Conservation (phyloP, 2,329 filamentous ascomycete genomes). For the Zelopaecilomyces penicillatus region DNA sequence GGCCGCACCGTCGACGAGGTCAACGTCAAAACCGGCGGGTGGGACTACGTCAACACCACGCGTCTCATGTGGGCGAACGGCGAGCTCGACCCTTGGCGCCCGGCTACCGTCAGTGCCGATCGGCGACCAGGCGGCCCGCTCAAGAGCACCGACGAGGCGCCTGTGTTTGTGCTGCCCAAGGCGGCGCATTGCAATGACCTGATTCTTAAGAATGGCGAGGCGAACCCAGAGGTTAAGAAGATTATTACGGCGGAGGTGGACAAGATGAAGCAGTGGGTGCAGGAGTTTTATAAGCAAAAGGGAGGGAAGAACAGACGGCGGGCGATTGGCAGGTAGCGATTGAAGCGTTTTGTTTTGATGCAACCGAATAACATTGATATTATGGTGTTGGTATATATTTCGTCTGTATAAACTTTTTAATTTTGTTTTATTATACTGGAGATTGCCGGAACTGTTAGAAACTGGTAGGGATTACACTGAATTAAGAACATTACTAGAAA, state of each 20-base stretch:
- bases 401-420: too few species aligned
- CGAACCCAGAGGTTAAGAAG: constrained; percentile 24
- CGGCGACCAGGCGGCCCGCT: constrained; percentile 48
- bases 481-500: too few species aligned
- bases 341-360: too few species aligned
- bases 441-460: too few species aligned
- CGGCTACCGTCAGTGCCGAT: constrained; percentile 42
- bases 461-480: too few species aligned
- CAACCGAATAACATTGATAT: too few species aligned
- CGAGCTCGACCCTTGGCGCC: constrained; percentile 52
- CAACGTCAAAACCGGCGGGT: constrained; percentile 47
- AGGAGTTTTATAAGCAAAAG: constrained; percentile 32
- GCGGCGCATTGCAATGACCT: constrained; percentile 50
- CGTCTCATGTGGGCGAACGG: constrained; percentile 52
- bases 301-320: neutral
- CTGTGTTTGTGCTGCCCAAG: constrained; percentile 44
- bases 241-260: constrained; percentile 32
- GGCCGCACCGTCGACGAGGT: constrained; percentile 39
- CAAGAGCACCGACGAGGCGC: constrained; percentile 34
- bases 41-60: constrained; percentile 41
- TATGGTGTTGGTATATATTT: too few species aligned
- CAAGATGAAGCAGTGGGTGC: constrained; percentile 46
- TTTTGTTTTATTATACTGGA: too few species aligned
- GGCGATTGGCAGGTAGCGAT: too few species aligned
- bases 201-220: constrained; percentile 33